Evolutionary conservation across 257 asterid genomes (phyloP), one percentile per base, ranked within the genome.

Genomic region (Nicotiana benthamiana): DNA sequence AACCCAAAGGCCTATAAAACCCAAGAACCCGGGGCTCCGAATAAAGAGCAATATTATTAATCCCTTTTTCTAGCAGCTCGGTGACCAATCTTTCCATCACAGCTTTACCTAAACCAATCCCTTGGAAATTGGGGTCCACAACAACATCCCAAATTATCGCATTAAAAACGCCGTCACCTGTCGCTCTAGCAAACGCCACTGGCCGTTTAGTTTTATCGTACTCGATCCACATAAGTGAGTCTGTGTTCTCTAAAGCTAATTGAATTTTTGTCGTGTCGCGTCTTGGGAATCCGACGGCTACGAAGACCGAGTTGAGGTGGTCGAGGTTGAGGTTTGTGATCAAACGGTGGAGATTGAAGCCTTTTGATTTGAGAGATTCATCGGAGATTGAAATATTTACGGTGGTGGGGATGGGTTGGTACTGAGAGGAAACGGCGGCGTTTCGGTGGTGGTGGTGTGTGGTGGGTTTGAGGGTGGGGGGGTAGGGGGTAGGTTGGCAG

Each of bases 1-100:
- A 95, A 0, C 98, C 99, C 90, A 95, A 62, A 0, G 97, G 98
- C 85, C 96, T 79, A n/a, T 95, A 95, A 57, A 95, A 95, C 18
- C 99, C 99, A 65, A 95, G 81, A 0, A 93, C 98, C 24, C 99
- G 94, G 89, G 98, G 97, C 97, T 95, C 99, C 87, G 98, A 91
- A 84, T 95, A 95, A 84, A 93, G 67, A 0, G 93, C 98, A 53
- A 95, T 95, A 57, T 95, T 95, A 0, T 75, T 86, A 0, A 95
- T 91, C 68, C 99, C 99, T 81, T 89, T 94, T 6, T 86, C 90
- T 60, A 88, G 84, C 93, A 93, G 89, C 75, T 79, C 90, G 43
- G 85, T 75, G 66, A 93, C 86, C 77, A 96, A 75, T 26, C 97
- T 83, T 84, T 96, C 98, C 97, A 96, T 92, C 81, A 92, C 98